A percentile compares a stretch with the other conserved stretches of the same genome.
Conservation (phyloP, 2,329 filamentous ascomycete species). For the Sporothrix globosa region DNA sequence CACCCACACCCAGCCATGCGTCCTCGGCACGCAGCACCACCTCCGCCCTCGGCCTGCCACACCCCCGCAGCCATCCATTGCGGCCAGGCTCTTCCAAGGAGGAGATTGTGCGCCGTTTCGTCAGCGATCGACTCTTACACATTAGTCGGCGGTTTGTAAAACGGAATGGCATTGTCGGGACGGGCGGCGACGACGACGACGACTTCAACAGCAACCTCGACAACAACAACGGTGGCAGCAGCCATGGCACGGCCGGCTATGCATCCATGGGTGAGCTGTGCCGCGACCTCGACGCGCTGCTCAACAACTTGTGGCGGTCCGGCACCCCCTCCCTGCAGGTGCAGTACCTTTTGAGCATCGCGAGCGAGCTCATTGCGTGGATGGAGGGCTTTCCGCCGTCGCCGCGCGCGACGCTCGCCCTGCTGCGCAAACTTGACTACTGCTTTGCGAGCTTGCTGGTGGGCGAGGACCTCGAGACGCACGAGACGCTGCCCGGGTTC, state of each 20-base stretch:
- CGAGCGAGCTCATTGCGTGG: conserved; percentile 71
- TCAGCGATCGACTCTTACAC: conserved; percentile 57
- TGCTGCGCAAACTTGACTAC: conserved; percentile 79
- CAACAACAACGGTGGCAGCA: no score
- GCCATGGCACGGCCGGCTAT: conserved; percentile 49
- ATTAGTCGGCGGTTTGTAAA: conserved; percentile 64
- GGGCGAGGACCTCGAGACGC: conserved; percentile 67
- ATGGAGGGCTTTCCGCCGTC: conserved; percentile 71
- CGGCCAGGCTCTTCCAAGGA: conserved; percentile 63
- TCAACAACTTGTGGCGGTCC: conserved; percentile 84
- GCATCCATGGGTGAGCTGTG: conserved; percentile 69
- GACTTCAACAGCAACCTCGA: no score
- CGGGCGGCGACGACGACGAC: conserved; percentile 44
- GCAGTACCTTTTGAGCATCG: conserved; percentile 79
- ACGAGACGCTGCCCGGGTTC: conserved; percentile 70
- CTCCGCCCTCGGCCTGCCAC: conserved; percentile 54
- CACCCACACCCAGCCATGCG: conserved; percentile 52
- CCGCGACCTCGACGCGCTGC: conserved; percentile 70
- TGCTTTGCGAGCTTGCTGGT: conserved; percentile 77
- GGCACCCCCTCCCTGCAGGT: conserved; percentile 82
- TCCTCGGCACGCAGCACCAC: conserved; percentile 40
- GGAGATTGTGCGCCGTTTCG: conserved; percentile 61
- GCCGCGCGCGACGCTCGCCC: conserved; percentile 67
- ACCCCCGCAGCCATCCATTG: conserved; percentile 57
- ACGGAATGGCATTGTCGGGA: conserved; percentile 55